Percentiles rank a stretch among this genome's conserved stretches.
Evolutionary conservation across 139 green algal genomes (phyloP).

Genomic region (Picocystis salinarum): DNA sequence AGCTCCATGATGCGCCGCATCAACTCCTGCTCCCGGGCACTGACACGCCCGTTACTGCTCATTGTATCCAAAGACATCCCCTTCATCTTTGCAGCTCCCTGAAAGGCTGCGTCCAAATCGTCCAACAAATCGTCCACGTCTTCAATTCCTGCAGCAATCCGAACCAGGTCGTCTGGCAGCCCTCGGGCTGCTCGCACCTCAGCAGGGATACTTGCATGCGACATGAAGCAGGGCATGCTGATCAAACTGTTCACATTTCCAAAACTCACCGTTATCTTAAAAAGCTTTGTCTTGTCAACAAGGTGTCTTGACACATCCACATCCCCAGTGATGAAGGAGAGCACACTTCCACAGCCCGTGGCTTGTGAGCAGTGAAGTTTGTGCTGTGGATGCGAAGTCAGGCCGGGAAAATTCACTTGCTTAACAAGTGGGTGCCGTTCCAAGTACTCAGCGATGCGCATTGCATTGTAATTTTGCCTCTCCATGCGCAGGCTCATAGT

Average conservation of each 20-base stretch:
- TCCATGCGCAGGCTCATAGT: constrained; percentile 94
- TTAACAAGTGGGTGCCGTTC: constrained; percentile 55
- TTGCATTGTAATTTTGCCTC: constrained; percentile 21
- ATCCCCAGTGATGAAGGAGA: constrained; percentile 32
- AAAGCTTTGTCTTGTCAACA: constrained; percentile 65
- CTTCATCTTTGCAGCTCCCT: too few relatives aligned
- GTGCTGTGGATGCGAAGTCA: constrained; percentile 13
- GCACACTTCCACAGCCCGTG: constrained; percentile 35
- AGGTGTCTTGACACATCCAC: constrained; percentile 33
- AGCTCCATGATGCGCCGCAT: too few relatives aligned
- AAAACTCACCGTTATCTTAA: constrained; percentile 90
- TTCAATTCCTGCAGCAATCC: constrained; percentile 82
- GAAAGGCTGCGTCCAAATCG: constrained; percentile 17
- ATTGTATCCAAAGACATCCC: too few relatives aligned
- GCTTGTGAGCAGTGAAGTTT: constrained; percentile 24
- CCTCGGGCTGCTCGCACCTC: constrained; percentile 65
- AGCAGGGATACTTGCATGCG: constrained; percentile 69
- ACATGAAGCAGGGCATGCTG: constrained; percentile 96
- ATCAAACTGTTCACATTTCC: constrained; percentile 73
- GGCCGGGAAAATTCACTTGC: constrained; percentile 73
- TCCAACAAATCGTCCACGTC: constrained; percentile 59
- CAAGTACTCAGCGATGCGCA: constrained; percentile 56
- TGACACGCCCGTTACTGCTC: too few relatives aligned
- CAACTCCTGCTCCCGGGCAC: too few relatives aligned
- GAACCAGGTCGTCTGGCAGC: constrained; percentile 83